Percentiles rank a stretch among this genome's conserved stretches.
phyloP scores from a whole-genome alignment of 306 rosid species.

The Astragalus glycyphyllos region DNA sequence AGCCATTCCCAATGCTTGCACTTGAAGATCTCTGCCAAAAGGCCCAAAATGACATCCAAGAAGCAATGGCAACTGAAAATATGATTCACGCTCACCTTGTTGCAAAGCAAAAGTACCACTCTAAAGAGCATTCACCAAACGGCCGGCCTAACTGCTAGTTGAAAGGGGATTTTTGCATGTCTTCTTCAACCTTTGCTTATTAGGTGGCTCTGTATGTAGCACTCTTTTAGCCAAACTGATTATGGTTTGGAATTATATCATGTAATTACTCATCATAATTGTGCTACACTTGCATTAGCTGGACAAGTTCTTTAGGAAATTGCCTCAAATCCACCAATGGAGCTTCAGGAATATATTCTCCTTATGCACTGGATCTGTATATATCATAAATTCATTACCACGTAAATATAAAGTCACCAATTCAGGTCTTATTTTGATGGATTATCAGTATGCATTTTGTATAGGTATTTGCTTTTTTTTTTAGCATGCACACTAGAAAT shows the following conservation, averaged over 20 bases:
- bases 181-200: constrained; percentile 35
- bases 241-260: constrained; percentile 5
- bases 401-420: constrained; percentile 35
- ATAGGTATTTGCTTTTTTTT: background rate
- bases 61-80: constrained; percentile 57
- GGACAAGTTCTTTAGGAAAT: constrained; percentile 30
- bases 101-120: constrained; percentile 56
- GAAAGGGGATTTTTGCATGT: constrained; percentile 21
- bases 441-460: background rate
- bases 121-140: constrained; percentile 65
- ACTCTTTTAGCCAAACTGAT: constrained; percentile 30
- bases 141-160: constrained; percentile 68
- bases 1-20: constrained; percentile 91
- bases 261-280: constrained; percentile 23
- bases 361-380: constrained; percentile 31
- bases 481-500: background rate
- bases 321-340: constrained; percentile 20
- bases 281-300: constrained; percentile 31
- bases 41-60: constrained; percentile 65
- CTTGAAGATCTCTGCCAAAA: constrained; percentile 73
- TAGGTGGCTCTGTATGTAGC: constrained; percentile 34
- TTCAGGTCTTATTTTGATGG: background rate
- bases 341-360: constrained; percentile 32
- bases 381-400: constrained; percentile 32
- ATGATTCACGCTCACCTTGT: constrained; percentile 55